Evolutionary conservation across 2,329 filamentous ascomycete genomes (phyloP), one percentile per base, ranked within the genome.

Genomic region (Fusarium sp.): DNA sequence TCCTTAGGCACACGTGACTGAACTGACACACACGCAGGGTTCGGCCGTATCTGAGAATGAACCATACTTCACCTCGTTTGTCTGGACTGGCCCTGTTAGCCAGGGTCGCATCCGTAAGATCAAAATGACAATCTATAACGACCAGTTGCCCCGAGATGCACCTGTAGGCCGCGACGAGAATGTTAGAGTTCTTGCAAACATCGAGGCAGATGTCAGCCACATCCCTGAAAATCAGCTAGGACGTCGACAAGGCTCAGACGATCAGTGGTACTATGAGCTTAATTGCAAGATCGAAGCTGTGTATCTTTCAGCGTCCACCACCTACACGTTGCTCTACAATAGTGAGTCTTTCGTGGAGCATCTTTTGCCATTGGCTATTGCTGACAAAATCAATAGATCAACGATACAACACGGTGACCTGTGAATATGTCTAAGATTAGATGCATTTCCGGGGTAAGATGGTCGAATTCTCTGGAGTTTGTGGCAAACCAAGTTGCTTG

Each of bases 301-400:
- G 4, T 82, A 81, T 62, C 74, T 78, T 8, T 82, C 80, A 3
- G 79, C 79, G 1, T 80, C 76, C 6, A 82, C 80, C 1, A 74
- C 77, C 24, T 83, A 83, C 63, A 82, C 81, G 6, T 71, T 83
- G 30, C 71, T 83, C 9, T 78, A 80, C 57, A 78, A 82, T 49
- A 76, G 80, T 81, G 68, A 67, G 79, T 64, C 21, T 19, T 17
- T 17, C 8, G 7, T 2, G 6, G 7, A 4, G 7, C 6, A 17
- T 23, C 34, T 19, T 21, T 36, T 40, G 3, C 20, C 10, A 21
- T 34, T 20, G 5, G 2, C 12, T 11, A 12, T 15, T 49, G 26
- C 71, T 77, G 59, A 76, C 58, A n/a, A 4, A 2, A 23, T 11
- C 19, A 24, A 43, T 39, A 81, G 78, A 75, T 50, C 74, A 78